Percentiles rank a stretch among this genome's conserved stretches.
Evolutionary conservation across 176 grass and related monocot genomes (phyloP).

Genomic region (Leersia perrieri): DNA sequence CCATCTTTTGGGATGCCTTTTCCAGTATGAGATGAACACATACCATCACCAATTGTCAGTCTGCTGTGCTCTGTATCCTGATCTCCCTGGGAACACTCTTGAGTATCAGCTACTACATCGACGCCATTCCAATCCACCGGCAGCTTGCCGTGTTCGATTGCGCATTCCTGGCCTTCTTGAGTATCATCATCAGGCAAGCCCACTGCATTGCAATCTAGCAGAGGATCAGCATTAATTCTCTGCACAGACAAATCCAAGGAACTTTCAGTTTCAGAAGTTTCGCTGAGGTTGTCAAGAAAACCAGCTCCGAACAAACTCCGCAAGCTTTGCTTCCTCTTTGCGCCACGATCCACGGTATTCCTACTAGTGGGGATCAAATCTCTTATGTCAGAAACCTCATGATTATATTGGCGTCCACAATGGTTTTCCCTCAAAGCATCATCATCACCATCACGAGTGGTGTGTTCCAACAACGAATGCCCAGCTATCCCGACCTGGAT

Average conservation of each 20-base stretch:
- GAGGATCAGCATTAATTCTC: not conserved
- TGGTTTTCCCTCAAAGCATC: not conserved
- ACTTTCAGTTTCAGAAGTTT: not conserved
- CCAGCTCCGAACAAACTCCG: constrained; percentile 23
- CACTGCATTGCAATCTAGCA: not conserved
- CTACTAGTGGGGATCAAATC: not conserved
- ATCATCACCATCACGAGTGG: not conserved
- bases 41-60: not conserved
- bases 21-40: not conserved
- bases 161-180: not conserved
- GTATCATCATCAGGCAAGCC: not conserved
- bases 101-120: not conserved
- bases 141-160: not conserved
- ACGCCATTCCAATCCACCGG: not conserved
- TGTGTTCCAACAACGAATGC: not conserved
- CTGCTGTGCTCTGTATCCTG: not conserved
- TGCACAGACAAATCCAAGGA: not conserved
- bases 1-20: not conserved
- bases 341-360: not conserved
- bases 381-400: not conserved
- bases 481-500: not conserved
- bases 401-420: not conserved
- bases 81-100: not conserved
- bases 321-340: constrained; percentile 55
- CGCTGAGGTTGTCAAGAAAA: constrained; percentile 24